A percentile compares a stretch with the other conserved stretches of the same genome.
phyloP scores from a whole-genome alignment of 2,329 filamentous ascomycete species.

The Diaporthe citri region DNA sequence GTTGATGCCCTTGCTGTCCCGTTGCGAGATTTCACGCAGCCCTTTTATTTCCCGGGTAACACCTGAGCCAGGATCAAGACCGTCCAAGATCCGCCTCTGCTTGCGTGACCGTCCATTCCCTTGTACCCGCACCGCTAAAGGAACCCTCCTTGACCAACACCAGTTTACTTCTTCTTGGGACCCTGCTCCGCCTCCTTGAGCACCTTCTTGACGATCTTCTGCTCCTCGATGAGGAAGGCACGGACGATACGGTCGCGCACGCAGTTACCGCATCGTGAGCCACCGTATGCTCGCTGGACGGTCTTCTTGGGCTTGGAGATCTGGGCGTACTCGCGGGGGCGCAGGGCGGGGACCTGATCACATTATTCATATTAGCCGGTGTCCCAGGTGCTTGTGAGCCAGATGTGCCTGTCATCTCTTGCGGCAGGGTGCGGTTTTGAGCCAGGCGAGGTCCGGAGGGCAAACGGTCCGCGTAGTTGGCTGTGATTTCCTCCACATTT shows the following conservation, averaged over 20 bases:
- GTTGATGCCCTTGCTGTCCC: conserved; percentile 39
- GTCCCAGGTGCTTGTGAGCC: conserved; percentile 27
- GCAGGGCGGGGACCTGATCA: conserved; percentile 88
- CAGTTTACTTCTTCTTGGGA: conserved; percentile 78
- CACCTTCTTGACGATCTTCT: conserved; percentile 99
- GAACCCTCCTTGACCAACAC: conserved; percentile 47
- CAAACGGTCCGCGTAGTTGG: background rate
- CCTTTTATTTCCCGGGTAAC: conserved; percentile 56
- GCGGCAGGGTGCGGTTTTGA: background rate
- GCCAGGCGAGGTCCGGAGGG: background rate
- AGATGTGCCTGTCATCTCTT: background rate
- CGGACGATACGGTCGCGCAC: conserved; percentile 98
- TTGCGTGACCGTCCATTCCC: conserved; percentile 51
- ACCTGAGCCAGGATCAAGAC: conserved; percentile 62
- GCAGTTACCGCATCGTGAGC: conserved; percentile 98
- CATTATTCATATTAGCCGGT: conserved; percentile 46
- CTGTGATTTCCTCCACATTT: background rate
- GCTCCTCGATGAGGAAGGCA: conserved; percentile 99
- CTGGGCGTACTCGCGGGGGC: conserved; percentile 96
- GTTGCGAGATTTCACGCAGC: conserved; percentile 59
- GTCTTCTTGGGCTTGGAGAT: conserved; percentile 99
- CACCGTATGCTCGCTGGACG: conserved; percentile 97
- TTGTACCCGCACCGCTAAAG: conserved; percentile 45
- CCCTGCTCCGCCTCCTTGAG: conserved; percentile 95
- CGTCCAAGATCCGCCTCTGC: conserved; percentile 40